Evolutionary conservation across 2,329 filamentous ascomycete genomes (phyloP).

Genomic region (Paracoccidioides brasiliensis): DNA sequence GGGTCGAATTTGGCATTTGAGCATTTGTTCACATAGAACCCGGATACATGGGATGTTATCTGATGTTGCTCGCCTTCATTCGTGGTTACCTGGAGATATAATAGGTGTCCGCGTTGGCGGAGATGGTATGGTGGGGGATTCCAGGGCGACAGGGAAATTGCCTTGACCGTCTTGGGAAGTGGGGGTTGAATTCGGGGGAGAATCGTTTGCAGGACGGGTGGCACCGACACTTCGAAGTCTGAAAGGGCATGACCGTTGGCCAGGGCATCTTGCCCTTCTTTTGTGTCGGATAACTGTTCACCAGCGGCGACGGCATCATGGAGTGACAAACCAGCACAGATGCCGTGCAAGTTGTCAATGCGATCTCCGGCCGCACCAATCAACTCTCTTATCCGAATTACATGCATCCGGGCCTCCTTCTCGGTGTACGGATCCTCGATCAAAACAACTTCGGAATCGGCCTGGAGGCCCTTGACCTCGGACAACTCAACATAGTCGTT

Average conservation of each 20-base stretch:
- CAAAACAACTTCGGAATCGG: conserved; percentile 65
- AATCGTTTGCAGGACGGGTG: conserved; percentile 55
- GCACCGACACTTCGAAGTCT: conserved; percentile 64
- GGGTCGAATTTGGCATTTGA: conserved; percentile 94
- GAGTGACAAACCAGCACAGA: conserved; percentile 71
- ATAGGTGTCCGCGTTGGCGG: conserved; percentile 77
- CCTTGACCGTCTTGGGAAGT: conserved; percentile 81
- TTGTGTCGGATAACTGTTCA: conserved; percentile 28
- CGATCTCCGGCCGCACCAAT: conserved; percentile 85
- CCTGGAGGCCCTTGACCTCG: conserved; percentile 66
- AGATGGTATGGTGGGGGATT: conserved; percentile 90
- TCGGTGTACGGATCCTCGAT: conserved; percentile 96
- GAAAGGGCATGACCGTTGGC: conserved; percentile 44
- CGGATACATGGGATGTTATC: conserved; percentile 83
- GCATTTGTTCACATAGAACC: conserved; percentile 95
- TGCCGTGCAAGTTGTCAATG: conserved; percentile 73
- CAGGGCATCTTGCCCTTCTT: conserved; percentile 24
- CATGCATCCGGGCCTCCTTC: conserved; percentile 91
- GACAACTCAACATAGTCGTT: conserved; percentile 92
- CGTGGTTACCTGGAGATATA: conserved; percentile 80
- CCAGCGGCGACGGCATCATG: conserved; percentile 58
- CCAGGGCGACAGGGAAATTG: conserved; percentile 80
- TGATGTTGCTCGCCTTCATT: conserved; percentile 92
- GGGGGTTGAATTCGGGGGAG: conserved; percentile 54
- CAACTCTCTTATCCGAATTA: conserved; percentile 80